Evolutionary conservation across 768 basidiomycete species (phyloP).

Genomic region (Amanita pallidorosea): DNA sequence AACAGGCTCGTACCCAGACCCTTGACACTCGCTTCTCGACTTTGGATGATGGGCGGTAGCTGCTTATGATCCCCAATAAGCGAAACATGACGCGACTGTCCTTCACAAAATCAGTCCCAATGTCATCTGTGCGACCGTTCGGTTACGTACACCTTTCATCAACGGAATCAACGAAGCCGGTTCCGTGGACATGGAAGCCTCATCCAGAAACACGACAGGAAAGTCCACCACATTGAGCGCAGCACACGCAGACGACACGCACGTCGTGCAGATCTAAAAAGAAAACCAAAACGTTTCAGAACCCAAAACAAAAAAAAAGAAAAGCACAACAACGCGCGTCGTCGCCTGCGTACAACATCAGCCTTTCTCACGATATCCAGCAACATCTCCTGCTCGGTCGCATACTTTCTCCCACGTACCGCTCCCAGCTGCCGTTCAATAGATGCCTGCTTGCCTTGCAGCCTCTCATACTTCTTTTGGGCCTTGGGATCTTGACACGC

Average conservation of each 20-base stretch:
- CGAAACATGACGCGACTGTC: conserved; percentile 70
- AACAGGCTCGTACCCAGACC: conserved; percentile 80
- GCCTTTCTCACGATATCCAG: conserved; percentile 49
- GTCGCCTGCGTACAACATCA: conserved; percentile 53
- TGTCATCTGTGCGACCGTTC: not conserved
- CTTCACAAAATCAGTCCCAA: too few relatives aligned
- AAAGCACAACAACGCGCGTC: not conserved
- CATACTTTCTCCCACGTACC: conserved; percentile 36
- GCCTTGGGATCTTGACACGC: conserved; percentile 4
- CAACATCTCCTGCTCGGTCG: conserved; percentile 52
- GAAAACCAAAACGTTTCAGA: not conserved
- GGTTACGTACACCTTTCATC: conserved; percentile 77
- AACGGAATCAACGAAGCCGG: conserved; percentile 84
- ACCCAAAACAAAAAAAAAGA: not conserved
- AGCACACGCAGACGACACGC: conserved; percentile 62
- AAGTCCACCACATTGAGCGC: conserved; percentile 71
- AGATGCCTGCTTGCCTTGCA: conserved; percentile 19
- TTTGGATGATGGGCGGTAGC: conserved; percentile 79
- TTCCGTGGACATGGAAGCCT: conserved; percentile 95
- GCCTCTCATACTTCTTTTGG: conserved; percentile 17
- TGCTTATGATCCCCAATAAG: conserved; percentile 98
- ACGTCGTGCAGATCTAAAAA: conserved; percentile 76
- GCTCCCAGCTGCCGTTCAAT: conserved; percentile 16
- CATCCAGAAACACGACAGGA: conserved; percentile 88
- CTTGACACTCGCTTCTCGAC: conserved; percentile 58